phyloP scores from a whole-genome alignment of 257 asterid species.

The Solanum peruvianum region DNA sequence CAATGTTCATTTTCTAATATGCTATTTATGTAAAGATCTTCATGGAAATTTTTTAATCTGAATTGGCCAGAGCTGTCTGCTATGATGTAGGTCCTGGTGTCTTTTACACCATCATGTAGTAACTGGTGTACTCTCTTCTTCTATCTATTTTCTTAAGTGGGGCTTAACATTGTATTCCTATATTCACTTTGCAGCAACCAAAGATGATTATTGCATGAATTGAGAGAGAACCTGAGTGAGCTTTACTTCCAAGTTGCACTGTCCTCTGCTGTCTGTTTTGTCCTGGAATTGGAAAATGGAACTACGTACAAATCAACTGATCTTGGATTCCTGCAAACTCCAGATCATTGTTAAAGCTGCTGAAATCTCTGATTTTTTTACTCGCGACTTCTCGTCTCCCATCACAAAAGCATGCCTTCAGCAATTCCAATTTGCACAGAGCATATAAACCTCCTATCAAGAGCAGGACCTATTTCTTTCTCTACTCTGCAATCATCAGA shows the following conservation, averaged over 20 bases:
- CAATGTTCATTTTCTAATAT: not conserved
- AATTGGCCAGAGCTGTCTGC: not conserved
- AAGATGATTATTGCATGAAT: not conserved
- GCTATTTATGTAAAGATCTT: not conserved
- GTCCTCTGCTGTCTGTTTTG: not conserved
- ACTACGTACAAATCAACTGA: conserved; percentile 7
- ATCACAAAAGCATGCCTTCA: not conserved
- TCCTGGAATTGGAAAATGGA: conserved; percentile 26
- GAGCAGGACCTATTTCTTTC: conserved; percentile 43
- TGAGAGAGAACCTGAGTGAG: not conserved
- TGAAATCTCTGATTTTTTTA: conserved; percentile 65
- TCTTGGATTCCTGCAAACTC: conserved; percentile 22
- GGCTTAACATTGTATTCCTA: not conserved
- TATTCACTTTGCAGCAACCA: not conserved
- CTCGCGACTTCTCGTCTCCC: conserved; percentile 45
- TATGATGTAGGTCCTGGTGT: not conserved
- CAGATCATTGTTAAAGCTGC: conserved; percentile 62
- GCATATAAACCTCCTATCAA: conserved; percentile 43
- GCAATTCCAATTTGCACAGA: conserved; percentile 42
- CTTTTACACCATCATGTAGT: not conserved
- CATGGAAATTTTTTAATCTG: not conserved
- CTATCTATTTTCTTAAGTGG: not conserved
- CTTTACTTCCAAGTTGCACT: not conserved
- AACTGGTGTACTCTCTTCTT: not conserved
- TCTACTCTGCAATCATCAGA: conserved; percentile 31